Evolutionary conservation across 176 grass and related monocot species (phyloP), one percentile per base, ranked within the genome.

Genomic region (Rhynchospora tenuis): DNA sequence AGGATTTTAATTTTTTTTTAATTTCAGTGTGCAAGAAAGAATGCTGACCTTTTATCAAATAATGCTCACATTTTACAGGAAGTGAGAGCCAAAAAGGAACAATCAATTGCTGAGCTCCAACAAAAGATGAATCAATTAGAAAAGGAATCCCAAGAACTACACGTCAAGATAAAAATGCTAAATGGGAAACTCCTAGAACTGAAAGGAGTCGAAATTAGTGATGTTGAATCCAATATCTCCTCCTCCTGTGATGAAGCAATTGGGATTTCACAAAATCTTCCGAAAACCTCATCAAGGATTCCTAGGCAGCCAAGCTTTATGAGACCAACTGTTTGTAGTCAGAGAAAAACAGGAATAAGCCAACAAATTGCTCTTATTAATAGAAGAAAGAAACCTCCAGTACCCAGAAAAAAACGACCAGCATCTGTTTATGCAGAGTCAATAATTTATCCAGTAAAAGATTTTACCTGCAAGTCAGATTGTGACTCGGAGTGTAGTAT

Each of bases 351-450:
- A 85, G 84, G 79, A 47, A 66, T 90, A 84, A 92, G 80, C 59
- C 84, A 90, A 44, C 56, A 83, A 17, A 63, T 19, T 87, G 75
- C 19, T 85, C 11, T 45, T 55, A 87, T 12, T 76, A 90, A 86
- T 63, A 90, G 42, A 82, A 82, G 84, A 63, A 87, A 69, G 73
- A 91, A 87, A 82, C 86, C 89, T 88, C 86, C 90, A 73, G 24
- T 88, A 5, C 84, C 84, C 73, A 55, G 79, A 85, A 95, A 87
- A 79, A 91, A 87, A 81, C 87, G 89, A 84, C 82, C 90, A 46
- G 81, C 82, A 44, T 98, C 92, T 79, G 91, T 98, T 84, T 98
- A 90, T 91, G 95, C 92, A 51, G 95, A 98, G 57, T 95, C 92
- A 42, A n/a, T 95, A 86, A 89, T 76, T 73, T 86, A 87, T 59